Evolutionary conservation across 768 basidiomycete genomes (phyloP), one percentile per base, ranked within the genome.

Genomic region (Mycena vitilis): DNA sequence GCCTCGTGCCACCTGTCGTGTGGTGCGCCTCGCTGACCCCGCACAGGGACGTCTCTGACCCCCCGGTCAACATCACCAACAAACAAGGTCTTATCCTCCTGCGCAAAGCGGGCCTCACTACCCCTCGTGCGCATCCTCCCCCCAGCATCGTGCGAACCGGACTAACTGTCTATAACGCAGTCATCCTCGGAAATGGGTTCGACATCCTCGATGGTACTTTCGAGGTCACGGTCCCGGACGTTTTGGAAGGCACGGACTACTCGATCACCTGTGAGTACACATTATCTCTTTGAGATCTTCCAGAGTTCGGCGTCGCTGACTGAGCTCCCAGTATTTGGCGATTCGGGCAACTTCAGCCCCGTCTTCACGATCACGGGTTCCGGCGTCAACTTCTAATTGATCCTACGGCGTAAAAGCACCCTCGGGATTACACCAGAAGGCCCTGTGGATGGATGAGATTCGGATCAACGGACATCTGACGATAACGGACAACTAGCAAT

Each of bases 331-430:
- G 79, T 81, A 53, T 77, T 81, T 40, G 81, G 81, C 16, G 78
- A 81, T 59, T 81, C 80, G 2, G 81, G 79, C 25, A 81, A 81
- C 56, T 77, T 75, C 60, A 80, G 79, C 63, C 75, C 75, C 23
- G 20, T 48, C 13, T 80, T 82, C 71, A 75, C 77, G 10, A 78
- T 81, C 71, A 34, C 30, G 30, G 30, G 30, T 30, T 30, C 30
- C 5, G 30, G 30, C 30, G 30, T 30, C 30, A 30, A 5, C 30
- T 30, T 30, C 30, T 30, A 5, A 30, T 3, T 30, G 30, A 30
- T 30, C 3, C 30, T 30, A 30, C 30, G 30, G 30, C n/a, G n/a
- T n/a, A n/a, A n/a, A n/a, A n/a, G n/a, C n/a, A 30, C 30, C 30
- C 30, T 30, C 30, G 30, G 5, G 30, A 30, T 3, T 30, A 30